Base-by-base conservation (phyloP, 2,329 filamentous ascomycete species). In the Metarhizium sp. region DNA sequence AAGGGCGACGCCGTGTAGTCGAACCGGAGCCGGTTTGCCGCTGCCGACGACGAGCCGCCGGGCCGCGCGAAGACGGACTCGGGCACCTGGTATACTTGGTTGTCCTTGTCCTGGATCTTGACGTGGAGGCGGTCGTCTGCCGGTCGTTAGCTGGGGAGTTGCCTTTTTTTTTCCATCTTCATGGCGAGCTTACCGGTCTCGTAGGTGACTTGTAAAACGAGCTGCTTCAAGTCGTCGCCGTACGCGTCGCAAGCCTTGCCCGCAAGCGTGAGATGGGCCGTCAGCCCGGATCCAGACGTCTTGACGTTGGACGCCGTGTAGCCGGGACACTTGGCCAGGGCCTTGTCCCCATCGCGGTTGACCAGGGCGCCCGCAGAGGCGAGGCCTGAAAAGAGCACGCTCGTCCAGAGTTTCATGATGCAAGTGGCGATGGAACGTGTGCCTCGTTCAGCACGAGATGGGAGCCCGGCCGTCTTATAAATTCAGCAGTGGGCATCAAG, bases 211-310 rank as follows among this genome's bases (percentile, higher is more conserved):
- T 81, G 78, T 36, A 95, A 72, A 40, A 77, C 78, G 51, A 95
- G 73, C 4, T 78, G 73, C 29, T 84, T 76, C 32, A 95, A 73
- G 65, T 95, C 90, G 7, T 78, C 86, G 0, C 90, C 90, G 60
- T 92, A 95, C 25, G 83, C 80, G 68, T 92, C 87, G 73, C 90
- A 94, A 6, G 85, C 76, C 10, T 75, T 63, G 0, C 88, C 89
- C 7, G 86, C 86, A 11, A 95, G 78, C 2, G 71, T 77, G 50
- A 95, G 75, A 59, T 87, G 78, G 2, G 89, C 90, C 1, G 81
- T 87, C 53, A 94, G 71, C 8, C 81, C 81, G 51, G 72, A 74
- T 40, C 68, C 64, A 0, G 73, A 79, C 52, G 75, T 69, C 52
- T 73, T 67, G 14, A 89, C 75, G 64, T 86, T 82, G 18, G 76